These are phyloP conservation scores for Volvox reticuliferus DNA, from an alignment of 139 green algal species.

Conservation along the genomic window DNA sequence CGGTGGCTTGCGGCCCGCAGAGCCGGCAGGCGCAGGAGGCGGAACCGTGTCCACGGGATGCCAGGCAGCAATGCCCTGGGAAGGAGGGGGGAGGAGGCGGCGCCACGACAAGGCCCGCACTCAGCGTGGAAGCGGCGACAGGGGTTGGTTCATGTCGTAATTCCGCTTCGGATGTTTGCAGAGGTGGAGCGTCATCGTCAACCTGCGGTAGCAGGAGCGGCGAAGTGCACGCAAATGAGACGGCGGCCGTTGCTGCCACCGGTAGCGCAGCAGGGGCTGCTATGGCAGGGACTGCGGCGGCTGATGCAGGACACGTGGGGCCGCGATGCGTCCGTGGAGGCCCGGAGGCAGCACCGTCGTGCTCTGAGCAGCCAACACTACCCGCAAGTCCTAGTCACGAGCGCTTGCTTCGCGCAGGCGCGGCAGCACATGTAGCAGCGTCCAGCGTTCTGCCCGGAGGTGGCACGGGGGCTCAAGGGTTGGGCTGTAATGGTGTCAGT, in stretches of 20 bases:
- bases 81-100: too few relatives aligned
- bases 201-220: not conserved
- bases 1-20: not conserved
- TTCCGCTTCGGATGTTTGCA: too few relatives aligned
- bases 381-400: conserved; percentile 30
- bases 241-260: not conserved
- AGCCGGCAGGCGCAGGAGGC: not conserved
- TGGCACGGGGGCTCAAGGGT: not conserved
- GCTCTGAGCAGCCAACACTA: conserved; percentile 37
- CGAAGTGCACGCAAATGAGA: not conserved
- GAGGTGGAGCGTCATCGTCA: too few relatives aligned
- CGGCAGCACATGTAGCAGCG: not conserved
- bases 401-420: not conserved
- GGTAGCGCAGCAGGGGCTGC: not conserved
- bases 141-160: too few relatives aligned
- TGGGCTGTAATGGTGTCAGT: not conserved
- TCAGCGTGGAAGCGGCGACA: too few relatives aligned
- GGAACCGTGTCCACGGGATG: not conserved
- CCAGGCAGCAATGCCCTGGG: not conserved
- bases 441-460: too few relatives aligned
- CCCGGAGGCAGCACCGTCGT: not conserved
- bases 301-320: not conserved
- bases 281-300: not conserved
- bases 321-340: not conserved
- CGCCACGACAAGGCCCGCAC: too few relatives aligned